Base-by-base conservation (phyloP, 352 stramenopile species). In the Phytophthora palmivora region DNA sequence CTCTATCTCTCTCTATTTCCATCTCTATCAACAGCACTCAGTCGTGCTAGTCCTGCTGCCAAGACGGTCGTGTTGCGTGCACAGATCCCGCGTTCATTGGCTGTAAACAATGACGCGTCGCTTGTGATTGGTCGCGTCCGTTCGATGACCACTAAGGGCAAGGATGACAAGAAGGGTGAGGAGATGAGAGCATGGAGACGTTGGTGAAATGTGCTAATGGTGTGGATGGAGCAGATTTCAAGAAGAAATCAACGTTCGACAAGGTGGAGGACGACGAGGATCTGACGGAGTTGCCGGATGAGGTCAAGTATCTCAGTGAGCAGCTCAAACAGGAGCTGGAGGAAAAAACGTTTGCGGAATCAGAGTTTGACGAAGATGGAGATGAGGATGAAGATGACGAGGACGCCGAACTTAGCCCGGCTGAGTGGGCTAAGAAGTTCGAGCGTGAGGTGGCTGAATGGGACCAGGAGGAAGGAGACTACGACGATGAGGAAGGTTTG, bases 381-480 rank as follows among this genome's bases (percentile, higher is more conserved):
- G n/a, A n/a, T n/a, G n/a, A n/a, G n/a, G n/a, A n/a, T n/a, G n/a
- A n/a, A n/a, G n/a, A n/a, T n/a, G n/a, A 78, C 0, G 77, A 87
- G 2, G 73, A 87, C 43, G 61, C 58, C 7, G 71, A 79, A 37
- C 62, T 88, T 9, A 79, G 62, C 24, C 71, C 80, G 26, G 67
- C 76, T 12, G 78, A 89, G 53, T 91, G 82, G 82, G 79, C 82
- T 15, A 63, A 63, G 48, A 86, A 87, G 41, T 91, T 89, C 64
- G 82, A 91, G 67, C 74, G 61, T 14, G 76, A 91, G 6, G 72
- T 91, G 24, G 77, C 82, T 43, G 59, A 74, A 51, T 82, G 77
- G 68, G 76, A 89, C 41, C 41, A 74, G 10, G 74, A 85, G 18
- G 70, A 78, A 19, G 68, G 21, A 19, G 47, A 36, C 6, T 34